phyloP scores from a whole-genome alignment of 73 alveolate genomes.

The Tetrahymena malaccensis region DNA sequence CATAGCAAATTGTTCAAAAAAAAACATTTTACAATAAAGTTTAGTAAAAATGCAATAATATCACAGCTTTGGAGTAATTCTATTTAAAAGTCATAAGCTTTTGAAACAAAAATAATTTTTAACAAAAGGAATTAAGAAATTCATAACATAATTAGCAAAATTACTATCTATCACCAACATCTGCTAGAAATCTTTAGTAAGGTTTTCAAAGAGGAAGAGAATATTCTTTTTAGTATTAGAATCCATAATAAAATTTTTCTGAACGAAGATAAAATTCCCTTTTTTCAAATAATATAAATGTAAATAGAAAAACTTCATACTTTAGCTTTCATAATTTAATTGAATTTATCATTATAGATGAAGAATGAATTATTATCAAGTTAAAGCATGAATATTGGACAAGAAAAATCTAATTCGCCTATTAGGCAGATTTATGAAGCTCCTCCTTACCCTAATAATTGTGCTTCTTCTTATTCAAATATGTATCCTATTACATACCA shows the following conservation, averaged over 20 bases:
- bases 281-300: not conserved
- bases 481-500: not conserved
- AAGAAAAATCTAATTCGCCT: not conserved
- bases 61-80: not conserved
- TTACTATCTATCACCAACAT: not conserved
- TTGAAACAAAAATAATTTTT: not conserved
- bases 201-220: not conserved
- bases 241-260: not conserved
- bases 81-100: not conserved
- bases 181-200: not conserved
- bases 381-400: not conserved
- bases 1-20: not conserved
- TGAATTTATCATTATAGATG: not conserved
- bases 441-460: not conserved
- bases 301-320: not conserved
- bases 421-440: not conserved
- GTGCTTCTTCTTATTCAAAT: not conserved
- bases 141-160: not conserved
- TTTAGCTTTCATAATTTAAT: not conserved
- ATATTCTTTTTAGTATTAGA: not conserved
- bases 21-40: too few relatives aligned
- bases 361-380: not conserved
- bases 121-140: not conserved
- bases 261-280: not conserved
- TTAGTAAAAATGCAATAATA: not conserved